Conservation (phyloP, 495 filamentous ascomycete genomes). For the Tetracladium marchalianum region DNA sequence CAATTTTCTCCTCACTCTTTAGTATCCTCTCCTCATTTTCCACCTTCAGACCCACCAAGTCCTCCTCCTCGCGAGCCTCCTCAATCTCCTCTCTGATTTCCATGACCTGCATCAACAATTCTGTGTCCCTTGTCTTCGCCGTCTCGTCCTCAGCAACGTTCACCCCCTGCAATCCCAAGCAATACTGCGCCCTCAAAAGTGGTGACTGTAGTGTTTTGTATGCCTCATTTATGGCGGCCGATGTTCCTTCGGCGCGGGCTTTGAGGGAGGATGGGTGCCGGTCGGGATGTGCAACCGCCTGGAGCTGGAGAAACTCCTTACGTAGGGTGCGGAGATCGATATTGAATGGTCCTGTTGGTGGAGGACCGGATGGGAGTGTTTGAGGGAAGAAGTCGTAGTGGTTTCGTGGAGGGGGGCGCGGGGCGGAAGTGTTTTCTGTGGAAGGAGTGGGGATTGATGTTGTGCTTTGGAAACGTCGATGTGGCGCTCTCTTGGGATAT, state of each 20-base stretch:
- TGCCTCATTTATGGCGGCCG: constrained; percentile 75
- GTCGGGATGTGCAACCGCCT: constrained; percentile 76
- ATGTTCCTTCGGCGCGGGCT: constrained; percentile 57
- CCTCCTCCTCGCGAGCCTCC: constrained; percentile 54
- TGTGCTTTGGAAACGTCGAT: constrained; percentile 4
- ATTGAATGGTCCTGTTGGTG: constrained; percentile 65
- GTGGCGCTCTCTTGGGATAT: neutral
- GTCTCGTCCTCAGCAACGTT: constrained; percentile 72
- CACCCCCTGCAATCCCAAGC: constrained; percentile 59
- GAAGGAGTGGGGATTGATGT: neutral
- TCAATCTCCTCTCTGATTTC: constrained; percentile 82
- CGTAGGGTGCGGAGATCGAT: constrained; percentile 60
- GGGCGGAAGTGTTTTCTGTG: neutral
- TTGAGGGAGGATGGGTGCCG: constrained; percentile 46
- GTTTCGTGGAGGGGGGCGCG: constrained; percentile 25
- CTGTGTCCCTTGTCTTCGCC: constrained; percentile 56
- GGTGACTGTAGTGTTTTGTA: constrained; percentile 75
- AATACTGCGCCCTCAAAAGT: constrained; percentile 72
- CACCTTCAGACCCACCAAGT: constrained; percentile 46
- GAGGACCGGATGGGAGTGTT: constrained; percentile 71
- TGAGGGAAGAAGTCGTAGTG: constrained; percentile 84
- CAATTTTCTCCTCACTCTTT: constrained; percentile 48
- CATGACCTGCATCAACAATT: constrained; percentile 78
- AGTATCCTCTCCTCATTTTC: constrained; percentile 60
- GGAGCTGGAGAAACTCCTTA: constrained; percentile 76